phyloP scores from a whole-genome alignment of 345 rosid species.

The Acer campestre region DNA sequence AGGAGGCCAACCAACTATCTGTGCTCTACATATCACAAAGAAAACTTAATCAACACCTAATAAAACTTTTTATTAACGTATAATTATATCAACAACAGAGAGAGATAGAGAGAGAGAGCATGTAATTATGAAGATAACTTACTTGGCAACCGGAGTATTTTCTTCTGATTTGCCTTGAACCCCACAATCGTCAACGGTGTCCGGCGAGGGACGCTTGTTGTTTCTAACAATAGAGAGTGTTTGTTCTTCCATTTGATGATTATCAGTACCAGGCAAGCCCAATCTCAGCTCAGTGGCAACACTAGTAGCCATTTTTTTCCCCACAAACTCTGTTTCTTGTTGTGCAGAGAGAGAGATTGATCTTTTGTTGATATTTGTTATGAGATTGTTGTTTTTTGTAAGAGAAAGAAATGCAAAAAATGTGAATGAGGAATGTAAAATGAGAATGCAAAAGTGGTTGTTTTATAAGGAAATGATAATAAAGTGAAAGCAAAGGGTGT shows the following conservation, averaged over 20 bases:
- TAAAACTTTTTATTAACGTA: not conserved
- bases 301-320: slow-evolving; percentile 31
- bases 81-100: not conserved
- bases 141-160: slow-evolving; percentile 66
- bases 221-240: slow-evolving; percentile 42
- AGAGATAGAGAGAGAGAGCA: not conserved
- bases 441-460: slow-evolving; percentile 31
- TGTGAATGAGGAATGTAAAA: slow-evolving; percentile 20
- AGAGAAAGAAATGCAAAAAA: slow-evolving; percentile 14
- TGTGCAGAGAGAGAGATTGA: too few relatives aligned
- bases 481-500: not conserved
- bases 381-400: not conserved
- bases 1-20: slow-evolving; percentile 86
- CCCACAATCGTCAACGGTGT: slow-evolving; percentile 24
- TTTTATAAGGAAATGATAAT: slow-evolving; percentile 42
- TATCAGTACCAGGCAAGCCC: slow-evolving; percentile 76
- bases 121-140: slow-evolving; percentile 25
- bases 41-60: not conserved
- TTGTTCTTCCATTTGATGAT: slow-evolving; percentile 33
- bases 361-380: not conserved
- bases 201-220: slow-evolving; percentile 53
- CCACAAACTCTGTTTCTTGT: too few relatives aligned
- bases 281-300: slow-evolving; percentile 80
- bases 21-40: slow-evolving; percentile 41
- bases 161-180: slow-evolving; percentile 32